phyloP scores from a whole-genome alignment of 1,284 basidiomycete genomes.

The Peniophora sp. region DNA sequence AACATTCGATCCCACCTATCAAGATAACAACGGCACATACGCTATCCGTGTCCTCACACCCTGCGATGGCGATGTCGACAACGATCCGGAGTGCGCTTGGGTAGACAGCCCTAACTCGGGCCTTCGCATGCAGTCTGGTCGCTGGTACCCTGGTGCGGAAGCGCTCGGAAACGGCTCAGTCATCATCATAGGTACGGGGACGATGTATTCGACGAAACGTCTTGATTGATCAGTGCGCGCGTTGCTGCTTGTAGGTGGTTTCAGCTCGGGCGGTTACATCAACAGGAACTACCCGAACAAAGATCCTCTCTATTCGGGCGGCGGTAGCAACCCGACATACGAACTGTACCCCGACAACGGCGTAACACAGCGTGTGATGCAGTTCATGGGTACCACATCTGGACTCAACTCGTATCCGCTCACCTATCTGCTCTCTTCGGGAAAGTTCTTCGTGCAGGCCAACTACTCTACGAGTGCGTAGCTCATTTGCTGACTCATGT shows the following conservation, averaged over 20 bases:
- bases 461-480: constrained; percentile 67
- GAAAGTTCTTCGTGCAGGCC: constrained; percentile 79
- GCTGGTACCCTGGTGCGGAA: constrained; percentile 13
- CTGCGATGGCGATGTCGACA: constrained; percentile 14
- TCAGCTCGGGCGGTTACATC: constrained; percentile 10
- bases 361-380: constrained; percentile 31
- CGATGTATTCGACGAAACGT: no score
- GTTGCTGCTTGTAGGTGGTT: constrained; percentile 17
- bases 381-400: constrained; percentile 37
- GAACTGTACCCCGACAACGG: constrained; percentile 44
- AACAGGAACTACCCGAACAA: constrained; percentile 17
- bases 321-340: constrained; percentile 19
- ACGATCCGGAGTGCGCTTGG: constrained; percentile 29
- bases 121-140: constrained; percentile 7
- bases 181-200: constrained; percentile 9
- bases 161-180: constrained; percentile 12
- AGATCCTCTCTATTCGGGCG: constrained; percentile 9
- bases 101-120: constrained; percentile 25
- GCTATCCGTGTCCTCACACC: constrained; percentile 30
- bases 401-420: constrained; percentile 48
- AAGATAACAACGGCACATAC: constrained; percentile 15
- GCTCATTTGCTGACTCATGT: constrained; percentile 10
- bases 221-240: no score
- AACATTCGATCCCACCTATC: constrained; percentile 12
- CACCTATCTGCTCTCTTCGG: constrained; percentile 44